Conservation (phyloP, 306 rosid genomes). For the Vigna reflexopilosa region DNA sequence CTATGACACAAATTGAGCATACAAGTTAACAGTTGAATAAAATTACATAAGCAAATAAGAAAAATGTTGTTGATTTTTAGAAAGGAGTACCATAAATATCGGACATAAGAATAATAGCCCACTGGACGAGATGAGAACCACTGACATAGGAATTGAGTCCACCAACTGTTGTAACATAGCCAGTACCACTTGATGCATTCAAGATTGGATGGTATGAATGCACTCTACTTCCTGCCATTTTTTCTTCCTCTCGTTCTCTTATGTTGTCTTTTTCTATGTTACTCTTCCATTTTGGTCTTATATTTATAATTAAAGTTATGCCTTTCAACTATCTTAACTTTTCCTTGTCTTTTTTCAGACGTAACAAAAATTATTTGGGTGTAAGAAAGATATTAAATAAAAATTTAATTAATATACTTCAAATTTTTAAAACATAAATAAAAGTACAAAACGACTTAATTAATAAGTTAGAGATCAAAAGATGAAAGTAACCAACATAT, state of each 20-base stretch:
- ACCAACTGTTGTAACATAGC: constrained; percentile 56
- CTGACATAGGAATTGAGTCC: constrained; percentile 58
- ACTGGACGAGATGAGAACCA: constrained; percentile 53
- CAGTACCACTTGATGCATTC: constrained; percentile 55
- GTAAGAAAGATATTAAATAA: too few relatives aligned
- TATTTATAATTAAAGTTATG: background rate
- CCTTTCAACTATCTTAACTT: background rate
- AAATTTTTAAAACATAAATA: too few relatives aligned
- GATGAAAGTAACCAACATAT: too few relatives aligned
- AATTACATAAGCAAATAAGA: background rate
- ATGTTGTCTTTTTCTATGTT: background rate
- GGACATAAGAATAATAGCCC: constrained; percentile 52
- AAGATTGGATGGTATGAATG: constrained; percentile 63
- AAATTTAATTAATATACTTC: too few relatives aligned
- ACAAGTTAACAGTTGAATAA: too few relatives aligned
- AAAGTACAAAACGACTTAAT: too few relatives aligned
- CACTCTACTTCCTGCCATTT: constrained; percentile 59
- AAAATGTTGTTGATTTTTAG: too few relatives aligned
- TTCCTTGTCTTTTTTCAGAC: too few relatives aligned
- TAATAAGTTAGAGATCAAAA: too few relatives aligned
- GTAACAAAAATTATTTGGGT: too few relatives aligned
- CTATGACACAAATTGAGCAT: constrained; percentile 49
- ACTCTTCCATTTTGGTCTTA: background rate
- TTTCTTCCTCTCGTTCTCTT: background rate
- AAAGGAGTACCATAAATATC: constrained; percentile 58